Conservation (phyloP, 768 basidiomycete genomes). For the Suillus ampliporus region DNA sequence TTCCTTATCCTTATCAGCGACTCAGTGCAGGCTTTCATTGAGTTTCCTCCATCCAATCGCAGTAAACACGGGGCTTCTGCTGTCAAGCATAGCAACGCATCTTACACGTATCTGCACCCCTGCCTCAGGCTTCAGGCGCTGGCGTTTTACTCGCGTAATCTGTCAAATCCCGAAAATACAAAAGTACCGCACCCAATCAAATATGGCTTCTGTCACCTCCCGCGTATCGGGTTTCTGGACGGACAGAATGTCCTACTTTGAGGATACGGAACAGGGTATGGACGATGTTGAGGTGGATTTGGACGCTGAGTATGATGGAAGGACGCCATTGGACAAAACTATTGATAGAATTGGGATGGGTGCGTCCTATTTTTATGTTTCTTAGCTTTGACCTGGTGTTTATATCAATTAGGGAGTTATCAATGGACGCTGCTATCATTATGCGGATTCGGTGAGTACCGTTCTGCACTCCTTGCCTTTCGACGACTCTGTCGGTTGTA, state of each 20-base stretch:
- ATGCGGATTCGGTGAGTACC: conserved; percentile 83
- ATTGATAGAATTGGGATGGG: conserved; percentile 95
- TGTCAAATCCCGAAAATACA: background rate
- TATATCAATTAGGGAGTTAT: conserved; percentile 57
- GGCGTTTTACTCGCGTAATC: conserved; percentile 13
- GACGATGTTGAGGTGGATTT: conserved; percentile 36
- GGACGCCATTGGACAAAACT: conserved; percentile 78
- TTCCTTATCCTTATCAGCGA: background rate
- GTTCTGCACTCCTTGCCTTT: background rate
- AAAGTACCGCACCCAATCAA: background rate
- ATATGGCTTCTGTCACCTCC: conserved; percentile 49
- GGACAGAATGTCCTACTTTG: conserved; percentile 45
- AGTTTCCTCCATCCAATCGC: background rate
- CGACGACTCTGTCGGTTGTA: background rate
- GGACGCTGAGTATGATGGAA: conserved; percentile 42
- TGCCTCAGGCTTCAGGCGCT: too few species aligned
- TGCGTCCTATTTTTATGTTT: conserved; percentile 21
- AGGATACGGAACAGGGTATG: conserved; percentile 43
- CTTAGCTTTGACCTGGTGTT: conserved; percentile 2
- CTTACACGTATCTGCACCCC: too few species aligned
- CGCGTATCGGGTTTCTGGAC: conserved; percentile 58
- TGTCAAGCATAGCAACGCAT: background rate
- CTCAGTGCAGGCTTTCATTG: background rate
- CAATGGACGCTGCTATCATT: conserved; percentile 83
- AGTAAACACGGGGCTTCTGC: background rate